These are phyloP conservation scores for Malus sieversii DNA, from an alignment of 306 rosid genomes.

Conservation along the genomic window DNA sequence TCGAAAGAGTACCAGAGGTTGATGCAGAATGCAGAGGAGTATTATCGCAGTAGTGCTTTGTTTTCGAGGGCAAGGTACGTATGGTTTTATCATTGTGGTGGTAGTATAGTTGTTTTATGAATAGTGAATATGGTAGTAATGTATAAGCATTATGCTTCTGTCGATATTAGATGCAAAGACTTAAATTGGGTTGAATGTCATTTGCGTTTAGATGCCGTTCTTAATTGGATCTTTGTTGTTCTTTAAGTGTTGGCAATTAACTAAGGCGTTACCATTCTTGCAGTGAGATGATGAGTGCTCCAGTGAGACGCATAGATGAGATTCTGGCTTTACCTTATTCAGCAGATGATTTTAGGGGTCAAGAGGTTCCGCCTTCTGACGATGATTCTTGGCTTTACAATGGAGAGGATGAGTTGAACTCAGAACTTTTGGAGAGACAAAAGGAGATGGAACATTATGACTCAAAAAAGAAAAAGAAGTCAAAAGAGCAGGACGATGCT, in stretches of 20 bases:
- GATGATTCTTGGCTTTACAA: conserved; percentile 79
- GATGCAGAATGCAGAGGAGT: conserved; percentile 72
- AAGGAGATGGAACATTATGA: conserved; percentile 76
- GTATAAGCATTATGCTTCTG: background rate
- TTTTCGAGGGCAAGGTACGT: conserved; percentile 54
- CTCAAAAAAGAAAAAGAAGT: conserved; percentile 56
- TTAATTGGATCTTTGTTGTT: background rate
- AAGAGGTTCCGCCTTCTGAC: conserved; percentile 71
- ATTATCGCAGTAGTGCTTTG: conserved; percentile 49
- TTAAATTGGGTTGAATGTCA: background rate
- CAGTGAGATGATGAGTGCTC: conserved; percentile 82
- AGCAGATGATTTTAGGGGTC: conserved; percentile 48
- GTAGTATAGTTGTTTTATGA: background rate
- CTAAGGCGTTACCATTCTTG: conserved; percentile 21
- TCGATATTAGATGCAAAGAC: background rate
- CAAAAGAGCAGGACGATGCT: conserved; percentile 34
- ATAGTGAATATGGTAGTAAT: background rate
- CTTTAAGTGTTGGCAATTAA: conserved; percentile 1
- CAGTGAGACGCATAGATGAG: conserved; percentile 84
- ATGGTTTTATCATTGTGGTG: background rate
- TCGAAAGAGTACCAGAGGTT: conserved; percentile 66
- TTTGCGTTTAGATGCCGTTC: background rate
- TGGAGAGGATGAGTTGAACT: conserved; percentile 81
- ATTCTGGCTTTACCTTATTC: conserved; percentile 63
- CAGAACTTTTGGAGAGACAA: conserved; percentile 75